Evolutionary conservation across 2,329 filamentous ascomycete species (phyloP), one percentile per base, ranked within the genome.

Genomic region (Cladosporium oxysporum): DNA sequence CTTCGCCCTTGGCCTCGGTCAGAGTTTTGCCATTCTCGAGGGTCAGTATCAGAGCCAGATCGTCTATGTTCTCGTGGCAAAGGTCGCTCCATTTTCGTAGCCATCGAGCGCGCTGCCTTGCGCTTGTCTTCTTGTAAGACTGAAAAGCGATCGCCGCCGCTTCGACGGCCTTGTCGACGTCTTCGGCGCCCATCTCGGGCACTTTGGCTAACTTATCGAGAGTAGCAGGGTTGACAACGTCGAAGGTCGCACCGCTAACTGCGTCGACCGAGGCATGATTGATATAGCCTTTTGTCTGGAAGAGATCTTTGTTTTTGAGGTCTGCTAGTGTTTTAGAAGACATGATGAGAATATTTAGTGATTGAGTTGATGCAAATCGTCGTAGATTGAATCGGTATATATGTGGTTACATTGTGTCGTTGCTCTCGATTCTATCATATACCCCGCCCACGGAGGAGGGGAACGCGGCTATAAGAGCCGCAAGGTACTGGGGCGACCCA

Each of bases 1-100:
- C 72, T 62, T 77, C 75, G 5, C 75, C 74, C 50, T 72, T 71
- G 1, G 71, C 70, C 58, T 77, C 75, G 3, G 68, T 61, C 16
- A 74, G 55, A 21, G 74, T 70, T 63, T 77, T 76, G 41, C 76
- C 75, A 57, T 77, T 76, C 65, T 77, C 75, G n/a, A 74, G 66
- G 3, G 70, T 73, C 33, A 76, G 62, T 37, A 77, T 75, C 21
- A 69, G 49, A 11, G 71, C 75, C 6, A 77, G 55, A 58, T 77
- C 76, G 21, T 75, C 73, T 2, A 53, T 61, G 52, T 77, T 75
- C 44, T 71, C 71, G 41, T 68, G 65, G 60, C 69, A 68, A 6
- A 76, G 67, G 49, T 76, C 71, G 59, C 59, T 68, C 73, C 74
- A 76, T 62, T 71, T 74, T 12, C 72, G 66, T 23, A 77, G 66